Evolutionary conservation across 495 filamentous ascomycete species (phyloP), one percentile per base, ranked within the genome.

Genomic region (Lichina pygmaea): DNA sequence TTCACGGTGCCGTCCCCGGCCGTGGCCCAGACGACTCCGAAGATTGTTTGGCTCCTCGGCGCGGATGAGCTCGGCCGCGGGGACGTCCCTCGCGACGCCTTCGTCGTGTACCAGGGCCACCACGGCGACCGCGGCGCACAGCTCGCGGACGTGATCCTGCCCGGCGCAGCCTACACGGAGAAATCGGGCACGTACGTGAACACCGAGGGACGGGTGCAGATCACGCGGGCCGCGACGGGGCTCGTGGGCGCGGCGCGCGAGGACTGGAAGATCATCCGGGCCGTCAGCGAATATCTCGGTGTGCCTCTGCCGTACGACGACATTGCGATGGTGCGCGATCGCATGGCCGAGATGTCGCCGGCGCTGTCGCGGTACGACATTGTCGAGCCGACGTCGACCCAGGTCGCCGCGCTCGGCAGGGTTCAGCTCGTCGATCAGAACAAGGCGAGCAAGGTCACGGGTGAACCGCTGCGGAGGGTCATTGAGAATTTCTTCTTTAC

Each of bases 221-320:
- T 95, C 61, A 85, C 81, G 41, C 75, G 89, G 50, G 77, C 78
- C 15, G 89, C 89, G 3, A 86, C 82, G 24, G 76, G 74, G 37
- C 62, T 89, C 46, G 78, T 81, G 42, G 89, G 89, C 46, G 89
- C 84, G 46, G 73, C 86, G 44, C 72, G 89, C 52, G 86, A 91
- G 50, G 89, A 97, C 60, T 97, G 89, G 89, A 95, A 94, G 68
- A 95, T 97, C 52, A 72, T 97, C 52, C 82, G 89, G 46, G 89
- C 89, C 2, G 68, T 66, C 48, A 82, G 77, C 58, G 91, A 94
- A 60, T 92, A 85, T 62, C 69, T 97, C n/a, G 81, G 81, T 42
- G 71, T 61, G 5, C 75, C 82, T 11, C 70, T 97, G 42, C 81
- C 85, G 24, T 97, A 95, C 53, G 89, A 95, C 57, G 81, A 93